A percentile compares a stretch with the other conserved stretches of the same genome.
Evolutionary conservation across 108 stramenopile genomes (phyloP).

Genomic region (Nitzschia putrida): DNA sequence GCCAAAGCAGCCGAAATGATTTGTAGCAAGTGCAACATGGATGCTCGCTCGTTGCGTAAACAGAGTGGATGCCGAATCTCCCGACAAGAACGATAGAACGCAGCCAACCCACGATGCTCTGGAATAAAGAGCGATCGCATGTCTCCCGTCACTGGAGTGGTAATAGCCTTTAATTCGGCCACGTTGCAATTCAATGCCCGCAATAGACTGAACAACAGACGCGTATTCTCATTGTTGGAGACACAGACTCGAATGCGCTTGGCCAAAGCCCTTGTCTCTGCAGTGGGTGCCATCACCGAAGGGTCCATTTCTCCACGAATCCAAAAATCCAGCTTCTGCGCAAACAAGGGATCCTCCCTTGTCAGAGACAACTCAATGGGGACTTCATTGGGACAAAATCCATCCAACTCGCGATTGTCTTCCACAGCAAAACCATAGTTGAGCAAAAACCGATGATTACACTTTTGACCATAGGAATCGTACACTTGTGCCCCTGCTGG

Average conservation of each 20-base stretch:
- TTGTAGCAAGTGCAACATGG: conserved; percentile 70
- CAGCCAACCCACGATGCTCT: conserved; percentile 31
- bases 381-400: conserved; percentile 99
- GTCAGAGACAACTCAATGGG: conserved; percentile 73
- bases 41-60: conserved; percentile 75
- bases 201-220: conserved; percentile 81
- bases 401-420: conserved; percentile 94
- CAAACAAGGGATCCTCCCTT: conserved; percentile 61
- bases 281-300: neutral
- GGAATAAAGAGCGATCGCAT: conserved; percentile 40
- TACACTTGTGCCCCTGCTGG: conserved; percentile 90
- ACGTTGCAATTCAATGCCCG: conserved; percentile 74
- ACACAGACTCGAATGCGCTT: conserved; percentile 93
- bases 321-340: conserved; percentile 87
- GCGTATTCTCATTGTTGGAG: conserved; percentile 94
- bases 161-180: conserved; percentile 63
- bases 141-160: conserved; percentile 42
- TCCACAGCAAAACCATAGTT: conserved; percentile 99
- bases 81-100: conserved; percentile 71
- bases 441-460: conserved; percentile 98
- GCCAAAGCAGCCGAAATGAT: conserved; percentile 58
- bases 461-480: conserved; percentile 99
- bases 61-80: conserved; percentile 81
- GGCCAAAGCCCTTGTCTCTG: neutral
- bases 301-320: conserved; percentile 67